phyloP scores from a whole-genome alignment of 495 filamentous ascomycete species.

The Sordaria brevicollis region DNA sequence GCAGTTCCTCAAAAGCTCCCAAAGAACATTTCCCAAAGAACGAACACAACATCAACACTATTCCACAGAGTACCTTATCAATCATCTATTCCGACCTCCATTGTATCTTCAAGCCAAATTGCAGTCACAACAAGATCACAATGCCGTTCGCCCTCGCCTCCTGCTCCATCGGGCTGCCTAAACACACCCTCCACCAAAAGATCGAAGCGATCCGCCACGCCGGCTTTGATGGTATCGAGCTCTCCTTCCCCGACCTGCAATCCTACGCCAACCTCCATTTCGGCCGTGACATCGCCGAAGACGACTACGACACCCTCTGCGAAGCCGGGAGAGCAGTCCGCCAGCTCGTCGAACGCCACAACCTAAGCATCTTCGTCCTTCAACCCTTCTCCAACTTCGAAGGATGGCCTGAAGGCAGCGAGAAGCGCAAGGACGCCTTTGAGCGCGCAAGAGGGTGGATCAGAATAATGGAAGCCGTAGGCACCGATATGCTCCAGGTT shows the following conservation, averaged over 20 bases:
- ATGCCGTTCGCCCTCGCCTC: slow-evolving; percentile 9
- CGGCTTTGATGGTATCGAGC: slow-evolving; percentile 61
- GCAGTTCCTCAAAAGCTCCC: not conserved
- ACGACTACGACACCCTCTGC: slow-evolving; percentile 48
- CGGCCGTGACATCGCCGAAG: slow-evolving; percentile 35
- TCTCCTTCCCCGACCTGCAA: slow-evolving; percentile 68
- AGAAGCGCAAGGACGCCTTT: slow-evolving; percentile 56
- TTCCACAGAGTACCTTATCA: not conserved
- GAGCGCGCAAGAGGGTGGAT: slow-evolving; percentile 58
- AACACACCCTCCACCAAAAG: slow-evolving; percentile 51
- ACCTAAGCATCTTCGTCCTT: slow-evolving; percentile 57
- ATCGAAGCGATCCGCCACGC: slow-evolving; percentile 56
- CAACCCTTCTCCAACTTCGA: slow-evolving; percentile 78
- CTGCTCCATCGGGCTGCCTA: slow-evolving; percentile 12
- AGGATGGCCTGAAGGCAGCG: slow-evolving; percentile 51
- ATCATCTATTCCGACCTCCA: not conserved
- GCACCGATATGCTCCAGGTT: slow-evolving; percentile 69
- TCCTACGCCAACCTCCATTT: slow-evolving; percentile 45
- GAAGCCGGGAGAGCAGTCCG: slow-evolving; percentile 41
- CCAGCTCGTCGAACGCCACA: slow-evolving; percentile 38
- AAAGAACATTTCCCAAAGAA: not conserved
- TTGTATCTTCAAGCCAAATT: not conserved
- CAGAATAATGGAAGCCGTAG: slow-evolving; percentile 58
- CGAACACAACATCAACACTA: not conserved
- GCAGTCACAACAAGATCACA: not conserved